Percentiles rank a stretch among this genome's conserved stretches.
These are phyloP conservation scores for Malus asiatica DNA, from an alignment of 306 rosid species.

Conservation along the genomic window DNA sequence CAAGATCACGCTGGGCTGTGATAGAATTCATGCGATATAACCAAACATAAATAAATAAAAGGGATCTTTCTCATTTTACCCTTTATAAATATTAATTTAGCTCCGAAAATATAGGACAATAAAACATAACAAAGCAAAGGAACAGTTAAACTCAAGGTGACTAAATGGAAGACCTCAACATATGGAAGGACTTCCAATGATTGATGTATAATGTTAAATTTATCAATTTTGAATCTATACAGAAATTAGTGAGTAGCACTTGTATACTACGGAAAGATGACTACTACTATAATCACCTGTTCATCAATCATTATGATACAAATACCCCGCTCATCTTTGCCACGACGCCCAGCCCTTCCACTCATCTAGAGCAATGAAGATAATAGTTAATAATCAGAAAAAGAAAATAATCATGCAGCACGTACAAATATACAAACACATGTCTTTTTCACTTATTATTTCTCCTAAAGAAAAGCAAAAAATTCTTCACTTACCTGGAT, in stretches of 20 bases:
- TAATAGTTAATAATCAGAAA: not conserved
- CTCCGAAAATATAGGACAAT: not conserved
- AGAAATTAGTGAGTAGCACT: not conserved
- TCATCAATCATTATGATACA: slow-evolving; percentile 96
- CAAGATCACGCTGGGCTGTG: slow-evolving; percentile 10
- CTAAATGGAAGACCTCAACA: not conserved
- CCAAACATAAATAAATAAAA: not conserved
- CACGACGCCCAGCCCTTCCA: slow-evolving; percentile 99
- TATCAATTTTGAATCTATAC: not conserved
- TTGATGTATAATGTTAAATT: not conserved
- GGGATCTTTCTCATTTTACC: not conserved
- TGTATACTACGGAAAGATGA: not conserved
- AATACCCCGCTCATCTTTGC: slow-evolving; percentile 95
- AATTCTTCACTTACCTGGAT: slow-evolving; percentile 67
- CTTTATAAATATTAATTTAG: not conserved
- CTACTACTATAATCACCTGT: slow-evolving; percentile 47
- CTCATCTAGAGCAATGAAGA: slow-evolving; percentile 55
- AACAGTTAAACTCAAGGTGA: not conserved
- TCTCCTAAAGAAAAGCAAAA: not conserved
- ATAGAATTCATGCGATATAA: not conserved
- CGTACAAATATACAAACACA: not conserved
- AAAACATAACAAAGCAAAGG: not conserved
- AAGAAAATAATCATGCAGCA: not conserved
- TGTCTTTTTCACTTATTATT: not conserved
- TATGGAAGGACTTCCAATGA: not conserved